Base-by-base conservation (phyloP, 2,329 filamentous ascomycete species). In the Cladosporium velox region DNA sequence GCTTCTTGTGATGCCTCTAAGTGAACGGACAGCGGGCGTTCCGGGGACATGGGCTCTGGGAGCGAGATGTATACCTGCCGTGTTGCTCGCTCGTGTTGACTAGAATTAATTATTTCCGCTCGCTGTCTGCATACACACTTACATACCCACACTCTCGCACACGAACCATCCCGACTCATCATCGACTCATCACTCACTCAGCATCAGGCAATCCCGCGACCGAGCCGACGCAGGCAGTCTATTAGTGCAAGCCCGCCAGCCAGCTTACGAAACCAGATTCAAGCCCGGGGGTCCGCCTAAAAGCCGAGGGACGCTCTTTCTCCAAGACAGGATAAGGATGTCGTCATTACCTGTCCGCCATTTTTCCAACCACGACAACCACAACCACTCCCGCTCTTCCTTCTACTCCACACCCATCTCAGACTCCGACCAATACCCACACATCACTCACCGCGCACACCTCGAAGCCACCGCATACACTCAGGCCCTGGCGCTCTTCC, bases 351-450 rank as follows among this genome's bases (percentile, higher is more conserved):
- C 61, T 30, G 26, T 24, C 35, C 21, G 26, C 51, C 61, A 64
- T 64, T 64, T 64, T 64, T 44, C 35, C 35, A 34, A 54, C 61
- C 38, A 57, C 61, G 21, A 57, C 61, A 28, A 64, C 61, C 32
- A 57, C 32, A 26, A 64, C 61, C 32, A 35, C 30, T 34, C 61
- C 34, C 51, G 18, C 30, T 34, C 28, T n/a, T 24, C 44, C n/a
- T 34, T 44, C 60, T 54, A 55, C 49, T 41, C 47, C 26, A 49
- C 61, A 64, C 51, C 35, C 34, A 47, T 41, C 21, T 4, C 35
- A 18, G 35, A 57, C 18, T 47, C 24, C 51, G 15, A 30, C 1
- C 21, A 24, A 26, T 26, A 47, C 6, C 41, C 32, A 47, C 47
- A 51, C 21, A 14, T 18, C 10, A 10, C 34, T 35, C 61, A 41